Base-by-base conservation (phyloP, 2,329 filamentous ascomycete species). In the Talaromyces sp. region DNA sequence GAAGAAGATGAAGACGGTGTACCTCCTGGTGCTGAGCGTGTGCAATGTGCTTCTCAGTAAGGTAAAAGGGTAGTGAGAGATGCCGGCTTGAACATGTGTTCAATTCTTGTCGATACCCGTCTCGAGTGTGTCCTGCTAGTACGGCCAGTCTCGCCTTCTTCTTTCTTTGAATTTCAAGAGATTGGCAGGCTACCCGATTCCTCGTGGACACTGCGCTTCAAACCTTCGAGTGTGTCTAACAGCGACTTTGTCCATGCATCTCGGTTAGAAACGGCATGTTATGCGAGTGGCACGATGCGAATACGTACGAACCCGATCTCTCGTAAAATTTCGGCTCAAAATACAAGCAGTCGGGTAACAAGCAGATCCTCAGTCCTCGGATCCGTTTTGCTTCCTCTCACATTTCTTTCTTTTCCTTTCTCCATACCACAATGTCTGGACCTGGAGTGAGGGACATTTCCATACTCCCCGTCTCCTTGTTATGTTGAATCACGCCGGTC, bases 1-100 rank as follows among this genome's bases (percentile, higher is more conserved):
- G 90, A 93, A 47, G 91, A 93, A 13, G 91, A 93, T 8, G 81
- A 83, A 11, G 82, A 84, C 65, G 77, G 74, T 31, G 76, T 81
- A 65, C 81, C 80, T 63, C 74, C 75, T 56, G 81, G 81, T 62
- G 80, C 79, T 56, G 82, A 84, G 76, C 76, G 82, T 60, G 78
- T 84, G 73, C 82, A 84, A 72, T 84, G 82, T 69, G 82, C 82
- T 63, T 83, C 81, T 37, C 82, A 84, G 77, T 84, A 81, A 50
- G 56, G 35, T 31, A 15, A 27, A 37, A 37, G 25, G 33, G 19
- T 3, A 39, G 52, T 37, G 52, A 39, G 52, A 56, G 52, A 56
- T 56, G 47, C 22, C 47, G 25, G 47, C 25, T 33, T 50, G 52
- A 56, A 37, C n/a, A n/a, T 37, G 27, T 33, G 27, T 52, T 27